Percentiles rank a stretch among this genome's conserved stretches.
Evolutionary conservation across 2,329 filamentous ascomycete species (phyloP).

Genomic region (Fusarium papillatum): DNA sequence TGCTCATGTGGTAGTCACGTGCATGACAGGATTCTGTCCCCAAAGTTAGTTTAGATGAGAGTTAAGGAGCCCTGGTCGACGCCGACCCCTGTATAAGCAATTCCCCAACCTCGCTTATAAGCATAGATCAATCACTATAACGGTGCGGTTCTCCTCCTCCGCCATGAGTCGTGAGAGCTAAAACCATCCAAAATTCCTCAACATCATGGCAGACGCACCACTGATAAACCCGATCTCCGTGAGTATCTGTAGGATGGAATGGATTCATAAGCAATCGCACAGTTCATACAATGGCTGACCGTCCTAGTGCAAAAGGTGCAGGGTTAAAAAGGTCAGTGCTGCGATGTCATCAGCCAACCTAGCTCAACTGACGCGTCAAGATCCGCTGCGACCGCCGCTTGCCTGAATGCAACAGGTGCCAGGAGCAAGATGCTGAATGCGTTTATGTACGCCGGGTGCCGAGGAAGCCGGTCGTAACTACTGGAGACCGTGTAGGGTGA

Average conservation of each 20-base stretch:
- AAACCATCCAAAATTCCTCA: not conserved
- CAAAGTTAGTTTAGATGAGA: not conserved
- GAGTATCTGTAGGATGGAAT: not conserved
- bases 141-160: not conserved
- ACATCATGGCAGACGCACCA: not conserved
- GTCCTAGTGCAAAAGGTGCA: constrained; percentile 1
- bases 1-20: too few relatives aligned
- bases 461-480: not conserved
- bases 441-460: not conserved
- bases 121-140: not conserved
- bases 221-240: not conserved
- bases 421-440: not conserved
- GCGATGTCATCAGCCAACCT: not conserved
- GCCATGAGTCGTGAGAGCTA: not conserved
- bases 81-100: not conserved
- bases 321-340: not conserved
- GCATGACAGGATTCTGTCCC: not conserved
- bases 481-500: not conserved
- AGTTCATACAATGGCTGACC: not conserved
- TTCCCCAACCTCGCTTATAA: not conserved
- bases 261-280: not conserved
- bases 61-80: not conserved
- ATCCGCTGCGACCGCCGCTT: not conserved
- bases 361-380: not conserved
- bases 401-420: not conserved